Base-by-base conservation (phyloP, 306 rosid species). In the Cicer arietinum region DNA sequence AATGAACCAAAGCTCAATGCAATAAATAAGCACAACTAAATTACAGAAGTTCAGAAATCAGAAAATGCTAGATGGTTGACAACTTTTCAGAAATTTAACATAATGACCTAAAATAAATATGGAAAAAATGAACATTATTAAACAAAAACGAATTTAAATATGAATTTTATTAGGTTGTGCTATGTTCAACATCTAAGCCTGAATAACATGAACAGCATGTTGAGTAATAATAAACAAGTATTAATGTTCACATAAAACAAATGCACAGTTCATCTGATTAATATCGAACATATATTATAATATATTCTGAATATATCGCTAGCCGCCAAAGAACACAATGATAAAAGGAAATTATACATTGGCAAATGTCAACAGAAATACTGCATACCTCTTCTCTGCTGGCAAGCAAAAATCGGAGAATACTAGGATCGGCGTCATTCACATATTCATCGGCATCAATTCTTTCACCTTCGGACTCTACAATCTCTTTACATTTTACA, bases 391-490 rank as follows among this genome's bases (percentile, higher is more conserved):
- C 96, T 88, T 88, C 92, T 82, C 97, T 85, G 88, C 96, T 94
- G 47, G 93, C 97, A 60, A 92, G 96, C 85, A 94, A 85, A 83
- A 94, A 90, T 6, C 93, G 90, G 61, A 94, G 96, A 76, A 94
- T 88, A 86, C 97, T 92, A 63, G 97, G 99, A 78, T 94, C 97
- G 64, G 89, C 20, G 9, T 90, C 92, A 61, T 92, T 92, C 63
- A 94, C 82, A 79, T 94, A 92, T 71, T 92, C 97, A 60, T 94
- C 97, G 67, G 39, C 90, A 70, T 89, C 86, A 6, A 92, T 90
- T 59, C 90, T 86, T 82, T 94, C 99, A 53, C 96, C 97, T 82
- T 92, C 97, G 16, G 92, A 83, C 79, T 92, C 99, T 67, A 92
- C 97, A 42, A 94, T 92, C 76, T 77, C 97, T 89, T 88, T 92